Evolutionary conservation across 495 filamentous ascomycete genomes (phyloP).

Genomic region (Saxophila tyrrhenica): DNA sequence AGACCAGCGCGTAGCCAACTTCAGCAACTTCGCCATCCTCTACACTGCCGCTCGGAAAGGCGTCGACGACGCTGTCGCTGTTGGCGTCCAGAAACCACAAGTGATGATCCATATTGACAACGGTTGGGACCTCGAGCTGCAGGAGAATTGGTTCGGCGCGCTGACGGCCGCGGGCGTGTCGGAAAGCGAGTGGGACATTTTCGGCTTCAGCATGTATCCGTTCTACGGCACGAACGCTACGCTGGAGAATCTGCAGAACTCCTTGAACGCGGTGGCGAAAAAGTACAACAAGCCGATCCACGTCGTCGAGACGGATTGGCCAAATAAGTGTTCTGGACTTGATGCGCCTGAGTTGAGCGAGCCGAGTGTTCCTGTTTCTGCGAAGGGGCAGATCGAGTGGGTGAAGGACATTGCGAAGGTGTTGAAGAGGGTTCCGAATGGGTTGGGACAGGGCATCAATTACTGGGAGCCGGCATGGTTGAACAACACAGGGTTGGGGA

Average conservation of each 20-base stretch:
- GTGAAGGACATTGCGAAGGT: slow-evolving; percentile 26
- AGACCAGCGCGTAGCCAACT: slow-evolving; percentile 23
- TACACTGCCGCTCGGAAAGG: slow-evolving; percentile 30
- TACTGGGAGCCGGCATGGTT: slow-evolving; percentile 40
- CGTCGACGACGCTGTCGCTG: slow-evolving; percentile 26
- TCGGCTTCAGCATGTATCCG: slow-evolving; percentile 38
- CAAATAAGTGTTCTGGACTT: slow-evolving; percentile 30
- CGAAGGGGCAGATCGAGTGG: slow-evolving; percentile 33
- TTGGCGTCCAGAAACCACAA: slow-evolving; percentile 26
- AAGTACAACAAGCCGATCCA: slow-evolving; percentile 36
- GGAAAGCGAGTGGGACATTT: slow-evolving; percentile 32
- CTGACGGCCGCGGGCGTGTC: slow-evolving; percentile 29
- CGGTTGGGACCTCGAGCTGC: slow-evolving; percentile 35
- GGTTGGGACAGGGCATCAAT: slow-evolving; percentile 31
- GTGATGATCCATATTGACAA: slow-evolving; percentile 40
- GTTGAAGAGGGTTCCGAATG: slow-evolving; percentile 25
- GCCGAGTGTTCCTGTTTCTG: slow-evolving; percentile 30
- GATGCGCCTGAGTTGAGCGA: slow-evolving; percentile 27
- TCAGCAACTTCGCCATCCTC: slow-evolving; percentile 30
- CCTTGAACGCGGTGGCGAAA: slow-evolving; percentile 28
- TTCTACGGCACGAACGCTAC: slow-evolving; percentile 36
- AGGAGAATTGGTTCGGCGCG: slow-evolving; percentile 35
- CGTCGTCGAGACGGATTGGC: slow-evolving; percentile 39
- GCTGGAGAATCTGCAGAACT: slow-evolving; percentile 26
- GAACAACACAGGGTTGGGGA: slow-evolving; percentile 30